These are phyloP conservation scores for Babjeviella inositovora DNA, from an alignment of 805 yeast species.

Conservation along the genomic window DNA sequence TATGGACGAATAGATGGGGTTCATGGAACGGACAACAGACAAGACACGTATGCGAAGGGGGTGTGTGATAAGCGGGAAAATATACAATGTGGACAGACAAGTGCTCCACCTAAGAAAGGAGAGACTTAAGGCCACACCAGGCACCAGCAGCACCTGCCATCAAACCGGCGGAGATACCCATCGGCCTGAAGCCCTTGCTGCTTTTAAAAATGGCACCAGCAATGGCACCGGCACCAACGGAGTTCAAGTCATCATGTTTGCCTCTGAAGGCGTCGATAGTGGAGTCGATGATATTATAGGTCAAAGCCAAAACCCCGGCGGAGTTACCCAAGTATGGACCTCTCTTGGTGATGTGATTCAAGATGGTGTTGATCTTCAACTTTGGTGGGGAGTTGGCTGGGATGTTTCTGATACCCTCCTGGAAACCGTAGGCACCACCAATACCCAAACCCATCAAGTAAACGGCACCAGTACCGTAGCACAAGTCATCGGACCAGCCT, in stretches of 20 bases:
- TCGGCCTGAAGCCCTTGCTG: conserved; percentile 71
- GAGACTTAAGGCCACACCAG: conserved; percentile 87
- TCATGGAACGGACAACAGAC: too few relatives aligned
- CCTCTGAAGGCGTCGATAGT: conserved; percentile 72
- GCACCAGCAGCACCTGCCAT: conserved; percentile 84
- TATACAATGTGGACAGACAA: neutral
- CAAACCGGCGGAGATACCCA: conserved; percentile 73
- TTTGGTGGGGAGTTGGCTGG: conserved; percentile 67
- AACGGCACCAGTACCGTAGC: conserved; percentile 95
- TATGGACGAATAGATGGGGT: too few relatives aligned
- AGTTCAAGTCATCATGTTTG: conserved; percentile 73
- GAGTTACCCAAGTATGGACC: conserved; percentile 94
- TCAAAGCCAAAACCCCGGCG: conserved; percentile 85
- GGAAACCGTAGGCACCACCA: conserved; percentile 83
- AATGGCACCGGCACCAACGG: conserved; percentile 77
- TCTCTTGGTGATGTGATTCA: conserved; percentile 85
- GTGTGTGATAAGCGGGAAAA: too few relatives aligned
- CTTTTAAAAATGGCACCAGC: conserved; percentile 88
- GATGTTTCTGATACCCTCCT: conserved; percentile 70
- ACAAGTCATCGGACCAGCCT: conserved; percentile 93
- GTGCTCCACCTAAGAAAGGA: too few relatives aligned
- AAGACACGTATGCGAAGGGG: too few relatives aligned
- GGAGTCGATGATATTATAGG: conserved; percentile 76
- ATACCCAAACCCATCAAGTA: conserved; percentile 73
- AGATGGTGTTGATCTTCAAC: conserved; percentile 73